Percentiles rank a stretch among this genome's conserved stretches.
Conservation (phyloP, 164 flowering plant species). For the Umbilicus rupestris region DNA sequence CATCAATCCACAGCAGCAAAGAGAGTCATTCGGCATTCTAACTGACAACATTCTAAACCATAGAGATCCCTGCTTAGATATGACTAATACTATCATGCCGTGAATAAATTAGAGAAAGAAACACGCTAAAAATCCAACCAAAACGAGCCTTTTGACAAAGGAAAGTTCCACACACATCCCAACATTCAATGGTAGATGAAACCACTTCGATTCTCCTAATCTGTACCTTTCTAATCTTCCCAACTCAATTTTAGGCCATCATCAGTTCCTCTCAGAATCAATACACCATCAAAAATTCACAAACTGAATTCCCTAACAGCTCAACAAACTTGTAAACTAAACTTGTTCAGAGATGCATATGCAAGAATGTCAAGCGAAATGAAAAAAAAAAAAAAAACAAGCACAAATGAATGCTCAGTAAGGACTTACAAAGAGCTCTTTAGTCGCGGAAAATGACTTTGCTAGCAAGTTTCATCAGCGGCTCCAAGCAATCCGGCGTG, state of each 20-base stretch:
- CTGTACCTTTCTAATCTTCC: neutral
- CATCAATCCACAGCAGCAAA: neutral
- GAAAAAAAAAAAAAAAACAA: neutral
- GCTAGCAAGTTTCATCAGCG: conserved; percentile 51
- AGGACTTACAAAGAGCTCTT: conserved; percentile 9
- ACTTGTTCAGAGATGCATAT: too few species aligned
- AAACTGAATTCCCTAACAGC: neutral
- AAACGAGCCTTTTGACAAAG: neutral
- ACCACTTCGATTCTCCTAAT: neutral
- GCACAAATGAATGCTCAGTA: neutral
- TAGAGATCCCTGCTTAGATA: neutral
- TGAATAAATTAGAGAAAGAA: neutral
- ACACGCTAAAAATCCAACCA: neutral
- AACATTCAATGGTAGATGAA: conserved; percentile 5
- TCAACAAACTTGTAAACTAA: neutral
- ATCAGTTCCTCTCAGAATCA: neutral
- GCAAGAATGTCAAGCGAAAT: neutral
- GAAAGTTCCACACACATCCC: neutral
- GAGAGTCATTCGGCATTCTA: neutral
- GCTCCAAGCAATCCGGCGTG: conserved; percentile 59
- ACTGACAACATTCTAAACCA: neutral
- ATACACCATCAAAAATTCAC: neutral
- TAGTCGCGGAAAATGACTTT: conserved; percentile 66
- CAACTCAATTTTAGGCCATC: neutral
- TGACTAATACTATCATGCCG: neutral